phyloP scores from a whole-genome alignment of 371 early-diverging fungal genomes.

The Lichtheimia corymbifera region DNA sequence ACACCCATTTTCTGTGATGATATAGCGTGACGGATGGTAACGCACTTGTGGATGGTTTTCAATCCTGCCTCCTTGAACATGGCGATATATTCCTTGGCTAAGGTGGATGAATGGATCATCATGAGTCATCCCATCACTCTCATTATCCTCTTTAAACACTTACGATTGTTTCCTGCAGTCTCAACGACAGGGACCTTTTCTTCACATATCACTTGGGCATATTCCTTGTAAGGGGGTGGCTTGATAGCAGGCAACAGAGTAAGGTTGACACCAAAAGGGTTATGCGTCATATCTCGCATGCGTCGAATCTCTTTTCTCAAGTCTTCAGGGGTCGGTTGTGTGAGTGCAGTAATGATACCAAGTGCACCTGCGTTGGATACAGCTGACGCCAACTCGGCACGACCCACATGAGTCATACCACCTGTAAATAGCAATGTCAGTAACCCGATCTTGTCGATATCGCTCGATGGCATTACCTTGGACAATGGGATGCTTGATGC shows the following conservation, averaged over 20 bases:
- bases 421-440: conserved; percentile 2
- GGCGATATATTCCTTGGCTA: conserved; percentile 56
- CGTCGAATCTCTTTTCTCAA: conserved; percentile 72
- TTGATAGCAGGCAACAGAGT: conserved; percentile 66
- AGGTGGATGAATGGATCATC: background rate
- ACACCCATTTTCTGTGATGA: conserved; percentile 65
- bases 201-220: conserved; percentile 74
- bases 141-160: conserved; percentile 17
- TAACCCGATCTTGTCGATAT: too few species aligned
- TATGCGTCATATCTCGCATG: conserved; percentile 73
- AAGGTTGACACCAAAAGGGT: conserved; percentile 82
- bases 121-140: background rate
- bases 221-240: conserved; percentile 81
- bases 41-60: conserved; percentile 78
- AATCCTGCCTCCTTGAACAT: conserved; percentile 78
- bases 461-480: background rate
- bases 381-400: conserved; percentile 79
- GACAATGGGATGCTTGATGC: background rate
- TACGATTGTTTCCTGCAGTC: conserved; percentile 68
- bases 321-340: conserved; percentile 85
- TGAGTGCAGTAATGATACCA: conserved; percentile 88
- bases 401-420: conserved; percentile 55
- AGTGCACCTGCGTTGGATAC: conserved; percentile 98
- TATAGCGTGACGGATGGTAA: conserved; percentile 74
- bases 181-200: conserved; percentile 82